Conservation (phyloP, 441 rosid genomes). For the Corymbia citriodora region DNA sequence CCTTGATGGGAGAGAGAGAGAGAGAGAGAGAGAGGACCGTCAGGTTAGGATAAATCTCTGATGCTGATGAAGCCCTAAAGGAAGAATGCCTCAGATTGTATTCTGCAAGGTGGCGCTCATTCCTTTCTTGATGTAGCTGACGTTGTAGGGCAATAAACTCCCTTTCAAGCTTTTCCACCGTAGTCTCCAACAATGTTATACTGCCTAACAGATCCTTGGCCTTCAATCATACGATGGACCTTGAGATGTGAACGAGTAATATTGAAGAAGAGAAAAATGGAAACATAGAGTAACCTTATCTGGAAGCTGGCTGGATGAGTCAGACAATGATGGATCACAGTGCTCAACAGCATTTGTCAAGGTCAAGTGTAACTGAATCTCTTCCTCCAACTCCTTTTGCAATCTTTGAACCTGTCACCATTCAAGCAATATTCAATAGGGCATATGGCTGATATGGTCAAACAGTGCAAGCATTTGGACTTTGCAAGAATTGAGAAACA, state of each 20-base stretch:
- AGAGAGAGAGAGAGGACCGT: constrained; percentile 8
- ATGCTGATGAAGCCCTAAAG: constrained; percentile 20
- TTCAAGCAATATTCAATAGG: background rate
- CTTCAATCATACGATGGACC: constrained; percentile 26
- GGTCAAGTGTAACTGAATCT: constrained; percentile 59
- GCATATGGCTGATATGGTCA: background rate
- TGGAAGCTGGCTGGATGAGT: constrained; percentile 61
- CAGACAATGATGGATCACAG: constrained; percentile 35
- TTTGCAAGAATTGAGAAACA: background rate
- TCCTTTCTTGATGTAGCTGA: constrained; percentile 85
- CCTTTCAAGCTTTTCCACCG: constrained; percentile 81
- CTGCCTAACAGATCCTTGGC: constrained; percentile 76
- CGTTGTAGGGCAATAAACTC: constrained; percentile 59
- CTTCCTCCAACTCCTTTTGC: constrained; percentile 74
- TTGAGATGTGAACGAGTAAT: constrained; percentile 2
- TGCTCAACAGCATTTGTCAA: constrained; percentile 66
- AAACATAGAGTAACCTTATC: constrained; percentile 42
- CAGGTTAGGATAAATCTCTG: background rate
- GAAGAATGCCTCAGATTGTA: constrained; percentile 46
- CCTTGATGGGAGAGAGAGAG: background rate
- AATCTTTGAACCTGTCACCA: constrained; percentile 59
- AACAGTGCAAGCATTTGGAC: background rate
- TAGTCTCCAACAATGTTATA: constrained; percentile 63
- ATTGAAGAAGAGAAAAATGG: background rate
- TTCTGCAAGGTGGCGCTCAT: constrained; percentile 66